Base-by-base conservation (phyloP, 768 basidiomycete species). In the Serendipita vermifera region DNA sequence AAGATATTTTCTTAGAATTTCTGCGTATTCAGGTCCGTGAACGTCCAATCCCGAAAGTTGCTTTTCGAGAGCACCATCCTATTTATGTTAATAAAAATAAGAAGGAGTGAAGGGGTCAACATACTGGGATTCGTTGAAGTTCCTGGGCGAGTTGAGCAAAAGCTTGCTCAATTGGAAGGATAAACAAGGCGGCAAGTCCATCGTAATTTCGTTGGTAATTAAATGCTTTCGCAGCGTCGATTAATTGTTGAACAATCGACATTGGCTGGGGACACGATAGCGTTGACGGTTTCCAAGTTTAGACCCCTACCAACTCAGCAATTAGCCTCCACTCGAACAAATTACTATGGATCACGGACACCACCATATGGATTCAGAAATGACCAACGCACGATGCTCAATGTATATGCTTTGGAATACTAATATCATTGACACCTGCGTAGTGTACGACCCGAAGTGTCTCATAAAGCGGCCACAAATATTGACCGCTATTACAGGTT, bases 401-500 rank as follows among this genome's bases (percentile, higher is more conserved):
- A 17, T 20, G 46, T 26, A 26, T 15, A 51, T 51, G 29, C 46
- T 26, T 20, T 29, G 46, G n/a, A n/a, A n/a, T 15, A 29, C n/a
- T 29, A n/a, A 51, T 51, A 36, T 9, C 35, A 22, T 15, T 51
- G 20, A 31, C 27, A 51, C 46, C 24, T 26, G 24, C 7, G 46
- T 29, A 55, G 32, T 31, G 56, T 56, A 14, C 9, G 40, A 29
- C 29, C 29, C 38, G 36, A 39, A 31, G 46, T n/a, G 46, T 40
- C n/a, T n/a, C n/a, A n/a, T n/a, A n/a, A n/a, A 29, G 24, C 31
- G 14, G 22, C 55, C 36, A 11, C 29, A 41, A 38, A 13, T n/a
- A 13, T 43, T 38, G 3, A 15, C 57, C 13, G 29, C 31, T 33
- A 35, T 20, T 32, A 55, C 29, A 46, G 20, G 22, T 88, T 89